Conservation (phyloP, 2,329 filamentous ascomycete genomes). For the Microdochium bolleyi region DNA sequence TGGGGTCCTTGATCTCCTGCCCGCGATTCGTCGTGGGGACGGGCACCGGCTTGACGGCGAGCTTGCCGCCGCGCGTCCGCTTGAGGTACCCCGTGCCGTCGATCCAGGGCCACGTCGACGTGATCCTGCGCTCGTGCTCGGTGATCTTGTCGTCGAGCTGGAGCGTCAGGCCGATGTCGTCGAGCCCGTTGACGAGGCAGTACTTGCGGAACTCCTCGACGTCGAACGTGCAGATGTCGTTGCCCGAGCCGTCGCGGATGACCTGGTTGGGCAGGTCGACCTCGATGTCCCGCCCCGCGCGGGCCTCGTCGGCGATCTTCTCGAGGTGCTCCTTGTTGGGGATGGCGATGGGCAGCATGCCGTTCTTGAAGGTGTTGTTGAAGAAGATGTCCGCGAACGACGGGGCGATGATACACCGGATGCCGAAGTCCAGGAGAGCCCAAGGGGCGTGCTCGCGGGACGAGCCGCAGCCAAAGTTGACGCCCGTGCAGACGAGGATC, state of each 20-base stretch:
- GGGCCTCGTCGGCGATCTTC: slow-evolving; percentile 67
- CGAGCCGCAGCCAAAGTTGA: slow-evolving; percentile 92
- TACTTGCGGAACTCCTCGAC: slow-evolving; percentile 93
- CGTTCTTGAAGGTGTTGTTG: slow-evolving; percentile 99
- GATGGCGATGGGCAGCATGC: slow-evolving; percentile 86
- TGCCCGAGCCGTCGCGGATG: slow-evolving; percentile 69
- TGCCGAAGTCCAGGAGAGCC: slow-evolving; percentile 94
- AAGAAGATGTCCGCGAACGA: slow-evolving; percentile 86
- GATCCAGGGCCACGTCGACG: slow-evolving; percentile 78
- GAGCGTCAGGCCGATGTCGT: slow-evolving; percentile 93
- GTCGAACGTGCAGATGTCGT: slow-evolving; percentile 70
- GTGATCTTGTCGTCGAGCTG: slow-evolving; percentile 85
- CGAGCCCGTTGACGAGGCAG: slow-evolving; percentile 85
- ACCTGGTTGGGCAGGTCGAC: slow-evolving; percentile 80
- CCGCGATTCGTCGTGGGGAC: slow-evolving; percentile 87
- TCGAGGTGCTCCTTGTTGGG: slow-evolving; percentile 58
- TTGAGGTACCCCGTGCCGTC: slow-evolving; percentile 78
- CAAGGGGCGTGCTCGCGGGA: slow-evolving; percentile 94
- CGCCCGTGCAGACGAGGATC: slow-evolving; percentile 84
- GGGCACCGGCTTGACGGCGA: slow-evolving; percentile 53
- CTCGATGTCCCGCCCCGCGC: slow-evolving; percentile 75
- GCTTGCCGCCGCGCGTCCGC: slow-evolving; percentile 44
- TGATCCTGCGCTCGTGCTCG: slow-evolving; percentile 72
- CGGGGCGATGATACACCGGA: slow-evolving; percentile 86
- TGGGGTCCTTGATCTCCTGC: slow-evolving; percentile 72